Conservation (phyloP, 768 basidiomycete genomes). For the Amanita polypyramis region DNA sequence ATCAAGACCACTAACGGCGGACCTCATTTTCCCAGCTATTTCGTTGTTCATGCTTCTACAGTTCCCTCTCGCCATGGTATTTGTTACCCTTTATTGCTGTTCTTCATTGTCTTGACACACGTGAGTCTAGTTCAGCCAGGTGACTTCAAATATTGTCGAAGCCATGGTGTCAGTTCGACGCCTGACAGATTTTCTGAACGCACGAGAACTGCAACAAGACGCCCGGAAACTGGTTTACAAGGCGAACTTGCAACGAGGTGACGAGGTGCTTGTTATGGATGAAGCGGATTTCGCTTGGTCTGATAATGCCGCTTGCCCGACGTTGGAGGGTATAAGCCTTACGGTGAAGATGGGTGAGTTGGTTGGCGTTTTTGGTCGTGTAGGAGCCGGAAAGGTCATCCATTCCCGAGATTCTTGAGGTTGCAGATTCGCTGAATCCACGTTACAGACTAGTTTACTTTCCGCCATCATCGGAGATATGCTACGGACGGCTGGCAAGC, state of each 20-base stretch:
- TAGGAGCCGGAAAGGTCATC: conserved; percentile 80
- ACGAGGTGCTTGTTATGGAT: conserved; percentile 61
- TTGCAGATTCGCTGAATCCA: background rate
- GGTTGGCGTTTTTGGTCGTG: conserved; percentile 77
- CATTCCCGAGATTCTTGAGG: background rate
- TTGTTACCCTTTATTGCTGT: conserved; percentile 9
- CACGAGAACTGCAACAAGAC: conserved; percentile 73
- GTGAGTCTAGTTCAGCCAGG: conserved; percentile 51
- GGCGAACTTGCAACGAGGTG: conserved; percentile 37
- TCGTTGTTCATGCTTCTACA: conserved; percentile 81
- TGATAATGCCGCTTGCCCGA: conserved; percentile 41
- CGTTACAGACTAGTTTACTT: conserved; percentile 52
- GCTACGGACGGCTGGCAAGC: conserved; percentile 63
- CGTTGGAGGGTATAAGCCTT: conserved; percentile 70
- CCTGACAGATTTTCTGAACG: conserved; percentile 62
- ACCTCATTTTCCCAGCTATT: conserved; percentile 94
- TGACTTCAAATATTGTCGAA: conserved; percentile 77
- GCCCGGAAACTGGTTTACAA: conserved; percentile 48
- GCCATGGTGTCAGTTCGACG: conserved; percentile 78
- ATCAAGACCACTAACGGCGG: conserved; percentile 66
- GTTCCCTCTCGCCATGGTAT: conserved; percentile 78
- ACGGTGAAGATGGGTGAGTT: conserved; percentile 75
- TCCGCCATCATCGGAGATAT: conserved; percentile 85
- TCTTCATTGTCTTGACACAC: conserved; percentile 1
- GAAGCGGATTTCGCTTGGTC: conserved; percentile 81